A percentile compares a stretch with the other conserved stretches of the same genome.
These are phyloP conservation scores for Pestalotiopsis sp. DNA, from an alignment of 2,329 filamentous ascomycete genomes.

Conservation along the genomic window DNA sequence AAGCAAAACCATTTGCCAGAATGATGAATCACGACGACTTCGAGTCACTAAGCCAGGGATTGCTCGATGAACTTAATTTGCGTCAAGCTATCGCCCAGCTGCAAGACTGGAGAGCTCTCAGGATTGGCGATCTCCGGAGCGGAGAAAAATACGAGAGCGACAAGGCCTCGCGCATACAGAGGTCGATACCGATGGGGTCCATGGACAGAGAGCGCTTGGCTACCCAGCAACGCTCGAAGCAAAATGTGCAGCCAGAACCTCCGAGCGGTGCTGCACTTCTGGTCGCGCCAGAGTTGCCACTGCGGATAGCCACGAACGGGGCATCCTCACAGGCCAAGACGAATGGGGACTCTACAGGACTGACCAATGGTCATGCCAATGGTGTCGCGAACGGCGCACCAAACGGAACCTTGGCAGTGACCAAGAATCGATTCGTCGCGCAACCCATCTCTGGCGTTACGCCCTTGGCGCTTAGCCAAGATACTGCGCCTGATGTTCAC, in stretches of 20 bases:
- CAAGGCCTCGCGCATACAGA: constrained; percentile 76
- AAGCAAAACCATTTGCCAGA: constrained; percentile 91
- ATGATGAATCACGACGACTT: constrained; percentile 97
- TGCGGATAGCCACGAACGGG: constrained; percentile 50
- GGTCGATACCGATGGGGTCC: constrained; percentile 71
- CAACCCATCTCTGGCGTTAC: constrained; percentile 64
- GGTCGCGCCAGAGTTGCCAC: constrained; percentile 77
- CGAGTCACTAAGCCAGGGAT: constrained; percentile 78
- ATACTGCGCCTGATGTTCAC: constrained; percentile 81
- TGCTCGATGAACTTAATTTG: constrained; percentile 90
- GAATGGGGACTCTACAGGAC: constrained; percentile 57
- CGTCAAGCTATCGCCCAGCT: constrained; percentile 87
- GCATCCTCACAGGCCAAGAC: constrained; percentile 27
- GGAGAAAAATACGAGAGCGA: constrained; percentile 94
- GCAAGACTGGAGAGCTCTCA: constrained; percentile 88
- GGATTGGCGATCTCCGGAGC: constrained; percentile 80
- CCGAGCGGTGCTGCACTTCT: constrained; percentile 76
- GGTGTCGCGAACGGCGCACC: constrained; percentile 28
- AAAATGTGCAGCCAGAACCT: constrained; percentile 68
- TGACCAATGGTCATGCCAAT: constrained; percentile 52
- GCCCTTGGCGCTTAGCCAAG: constrained; percentile 70
- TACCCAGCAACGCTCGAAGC: constrained; percentile 70
- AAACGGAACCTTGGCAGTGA: constrained; percentile 48
- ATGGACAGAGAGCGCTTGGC: constrained; percentile 83
- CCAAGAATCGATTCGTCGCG: constrained; percentile 55